Conservation (phyloP, 2,329 filamentous ascomycete genomes). For the Talaromyces sp. region DNA sequence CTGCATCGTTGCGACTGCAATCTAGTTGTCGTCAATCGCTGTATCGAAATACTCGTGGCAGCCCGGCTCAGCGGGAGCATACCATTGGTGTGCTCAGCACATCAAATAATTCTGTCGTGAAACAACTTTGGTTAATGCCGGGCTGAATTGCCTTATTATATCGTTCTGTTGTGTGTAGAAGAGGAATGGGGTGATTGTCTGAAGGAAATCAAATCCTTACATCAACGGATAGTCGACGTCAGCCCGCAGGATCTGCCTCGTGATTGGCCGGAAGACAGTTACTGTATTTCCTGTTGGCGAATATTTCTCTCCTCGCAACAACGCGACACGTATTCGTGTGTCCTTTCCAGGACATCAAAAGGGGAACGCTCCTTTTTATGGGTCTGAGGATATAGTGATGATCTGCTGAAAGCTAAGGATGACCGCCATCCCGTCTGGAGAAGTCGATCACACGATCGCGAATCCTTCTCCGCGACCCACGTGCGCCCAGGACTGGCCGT, state of each 20-base stretch:
- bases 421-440: background rate
- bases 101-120: background rate
- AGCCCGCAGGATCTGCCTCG: background rate
- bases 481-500: conserved; percentile 5
- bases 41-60: background rate
- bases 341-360: background rate
- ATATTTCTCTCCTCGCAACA: background rate
- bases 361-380: background rate
- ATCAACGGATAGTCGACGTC: background rate
- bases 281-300: background rate
- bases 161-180: background rate
- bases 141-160: background rate
- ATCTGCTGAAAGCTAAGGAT: background rate
- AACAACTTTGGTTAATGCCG: background rate
- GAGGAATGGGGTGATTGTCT: background rate
- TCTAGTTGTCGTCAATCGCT: background rate
- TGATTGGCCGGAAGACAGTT: conserved; percentile 4
- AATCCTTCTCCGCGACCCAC: background rate
- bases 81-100: background rate
- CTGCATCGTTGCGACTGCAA: background rate
- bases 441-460: conserved; percentile 5
- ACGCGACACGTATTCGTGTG: background rate
- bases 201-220: background rate
- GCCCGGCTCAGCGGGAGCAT: conserved; percentile 8
- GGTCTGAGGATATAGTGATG: background rate